Evolutionary conservation across 306 rosid genomes (phyloP).

Genomic region (Calophaca sinica): DNA sequence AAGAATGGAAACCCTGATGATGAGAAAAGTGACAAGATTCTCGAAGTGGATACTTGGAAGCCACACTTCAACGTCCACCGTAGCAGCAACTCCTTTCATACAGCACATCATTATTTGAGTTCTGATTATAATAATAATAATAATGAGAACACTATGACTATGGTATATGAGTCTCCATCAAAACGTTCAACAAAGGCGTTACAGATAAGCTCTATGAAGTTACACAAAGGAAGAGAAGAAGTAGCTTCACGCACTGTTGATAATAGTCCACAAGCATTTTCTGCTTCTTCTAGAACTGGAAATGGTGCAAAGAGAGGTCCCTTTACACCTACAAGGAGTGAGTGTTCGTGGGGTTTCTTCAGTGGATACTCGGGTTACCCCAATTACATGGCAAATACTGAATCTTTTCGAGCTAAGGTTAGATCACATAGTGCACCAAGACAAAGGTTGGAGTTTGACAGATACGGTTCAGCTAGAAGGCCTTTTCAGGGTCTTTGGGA

Average conservation of each 20-base stretch:
- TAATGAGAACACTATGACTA: background rate
- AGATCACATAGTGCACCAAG: slow-evolving; percentile 95
- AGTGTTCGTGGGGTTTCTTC: slow-evolving; percentile 70
- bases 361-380: slow-evolving; percentile 72
- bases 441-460: slow-evolving; percentile 80
- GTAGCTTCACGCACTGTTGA: slow-evolving; percentile 58
- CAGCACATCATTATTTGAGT: slow-evolving; percentile 47
- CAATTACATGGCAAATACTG: slow-evolving; percentile 90
- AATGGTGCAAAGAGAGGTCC: slow-evolving; percentile 62
- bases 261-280: slow-evolving; percentile 73
- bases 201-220: slow-evolving; percentile 47
- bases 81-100: slow-evolving; percentile 48
- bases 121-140: slow-evolving; percentile 49
- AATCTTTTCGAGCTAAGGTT: slow-evolving; percentile 85
- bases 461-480: slow-evolving; percentile 49
- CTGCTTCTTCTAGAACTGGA: slow-evolving; percentile 69
- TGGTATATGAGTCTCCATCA: slow-evolving; percentile 62
- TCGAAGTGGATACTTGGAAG: slow-evolving; percentile 97
- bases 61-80: slow-evolving; percentile 68
- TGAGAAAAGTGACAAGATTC: slow-evolving; percentile 80
- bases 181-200: slow-evolving; percentile 57
- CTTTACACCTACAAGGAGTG: slow-evolving; percentile 82
- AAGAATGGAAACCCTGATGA: slow-evolving; percentile 54
- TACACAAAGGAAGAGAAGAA: slow-evolving; percentile 61
- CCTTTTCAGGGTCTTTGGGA: slow-evolving; percentile 58